Percentiles rank a stretch among this genome's conserved stretches.
Evolutionary conservation across 169 alveolate species (phyloP).

Genomic region (Eimeria praecox): DNA sequence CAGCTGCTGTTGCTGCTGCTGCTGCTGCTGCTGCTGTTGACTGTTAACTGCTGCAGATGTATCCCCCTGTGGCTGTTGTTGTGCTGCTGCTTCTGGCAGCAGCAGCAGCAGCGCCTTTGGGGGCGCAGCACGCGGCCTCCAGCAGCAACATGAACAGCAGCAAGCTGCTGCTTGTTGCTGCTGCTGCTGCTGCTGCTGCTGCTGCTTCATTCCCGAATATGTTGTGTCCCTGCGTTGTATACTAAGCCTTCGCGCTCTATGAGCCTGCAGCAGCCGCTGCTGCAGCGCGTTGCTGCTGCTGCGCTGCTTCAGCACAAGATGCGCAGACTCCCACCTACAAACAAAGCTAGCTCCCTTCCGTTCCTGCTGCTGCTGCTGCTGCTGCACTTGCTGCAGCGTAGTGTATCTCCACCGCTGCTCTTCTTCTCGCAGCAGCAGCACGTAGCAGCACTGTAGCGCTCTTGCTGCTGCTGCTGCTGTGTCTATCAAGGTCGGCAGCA

Average conservation of each 20-base stretch:
- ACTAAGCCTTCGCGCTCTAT: constrained; percentile 26
- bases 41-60: neutral
- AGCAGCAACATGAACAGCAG: neutral
- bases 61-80: neutral
- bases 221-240: no score
- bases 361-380: constrained; percentile 48
- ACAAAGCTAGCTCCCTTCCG: constrained; percentile 45
- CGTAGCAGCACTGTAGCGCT: constrained; percentile 41
- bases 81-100: neutral
- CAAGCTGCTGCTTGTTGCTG: constrained; percentile 22
- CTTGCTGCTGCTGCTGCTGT: constrained; percentile 45
- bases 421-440: constrained; percentile 26
- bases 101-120: constrained; percentile 19
- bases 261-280: constrained; percentile 54
- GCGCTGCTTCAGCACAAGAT: constrained; percentile 47
- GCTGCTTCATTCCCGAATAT: no score
- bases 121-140: neutral
- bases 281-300: constrained; percentile 34
- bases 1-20: constrained; percentile 35
- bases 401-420: constrained; percentile 61
- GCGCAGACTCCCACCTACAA: neutral
- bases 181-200: neutral
- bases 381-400: constrained; percentile 12
- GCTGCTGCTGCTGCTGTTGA: neutral
- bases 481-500: constrained; percentile 10